Base-by-base conservation (phyloP, 1,139 yeast genomes). In the Oligophagozyma castellii region DNA sequence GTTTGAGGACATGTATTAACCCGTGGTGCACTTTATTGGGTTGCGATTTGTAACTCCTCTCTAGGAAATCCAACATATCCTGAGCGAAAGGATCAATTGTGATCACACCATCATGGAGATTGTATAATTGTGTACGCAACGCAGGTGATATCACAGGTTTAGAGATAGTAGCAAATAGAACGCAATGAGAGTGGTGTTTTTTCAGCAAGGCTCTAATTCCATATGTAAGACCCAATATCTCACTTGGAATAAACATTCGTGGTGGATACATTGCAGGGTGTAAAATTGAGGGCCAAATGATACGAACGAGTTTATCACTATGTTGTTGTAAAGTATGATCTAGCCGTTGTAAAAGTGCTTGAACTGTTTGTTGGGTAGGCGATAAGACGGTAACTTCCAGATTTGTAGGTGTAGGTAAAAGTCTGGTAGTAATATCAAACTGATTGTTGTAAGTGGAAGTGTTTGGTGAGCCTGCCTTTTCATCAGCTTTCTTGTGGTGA, bases 21-120 rank as follows among this genome's bases (percentile, higher is more conserved):
- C 96, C 98, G 46, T 89, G 96, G 43, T 75, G 83, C 19, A 78
- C 67, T 48, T 75, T 76, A n/a, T 70, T 59, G 5, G 89, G 86
- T 28, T 53, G 58, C 1, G 55, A 38, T 42, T 70, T 71, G 49
- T 75, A 75, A 0, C 78, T 75, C 35, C 63, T 65, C 43, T 78
- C 89, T 40, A 77, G 63, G 32, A 74, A 61, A 34, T 67, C 71
- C 24, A 65, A 58, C 69, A 76, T 70, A 34, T 71, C 81, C 37
- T 80, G 86, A 38, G 75, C 76, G 54, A 86, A 81, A 3, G 96
- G 95, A 39, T 77, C 83, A 31, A 89, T 58, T 35, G 76, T 77
- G 12, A 89, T 51, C 4, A 79, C 75, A 0, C 78, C 66, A 46
- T 86, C 95, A 32, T 67, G 61, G 12, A 80, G 44, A 18, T 54